Evolutionary conservation across 2,329 filamentous ascomycete species (phyloP).

Genomic region (Ramularia endophylla): DNA sequence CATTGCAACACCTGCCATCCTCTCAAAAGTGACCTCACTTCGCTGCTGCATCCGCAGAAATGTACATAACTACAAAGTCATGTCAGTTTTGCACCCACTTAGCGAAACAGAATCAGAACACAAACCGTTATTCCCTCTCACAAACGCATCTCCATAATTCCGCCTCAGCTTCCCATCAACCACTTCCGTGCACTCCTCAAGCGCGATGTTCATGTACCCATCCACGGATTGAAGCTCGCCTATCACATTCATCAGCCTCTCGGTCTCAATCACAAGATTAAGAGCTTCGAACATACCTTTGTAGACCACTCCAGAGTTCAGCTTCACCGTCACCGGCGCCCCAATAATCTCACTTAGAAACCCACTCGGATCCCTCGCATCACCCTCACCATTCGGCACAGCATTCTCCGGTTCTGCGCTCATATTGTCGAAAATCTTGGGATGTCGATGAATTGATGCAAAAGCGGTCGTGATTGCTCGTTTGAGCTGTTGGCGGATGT

Average conservation of each 20-base stretch:
- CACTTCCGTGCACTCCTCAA: conserved; percentile 91
- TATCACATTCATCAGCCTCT: conserved; percentile 34
- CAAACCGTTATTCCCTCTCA: conserved; percentile 89
- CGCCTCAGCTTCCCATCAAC: conserved; percentile 77
- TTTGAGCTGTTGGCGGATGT: too few relatives aligned
- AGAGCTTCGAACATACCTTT: conserved; percentile 58
- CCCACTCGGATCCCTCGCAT: conserved; percentile 86
- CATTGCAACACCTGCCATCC: too few relatives aligned
- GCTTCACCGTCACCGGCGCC: conserved; percentile 87
- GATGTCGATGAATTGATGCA: neutral
- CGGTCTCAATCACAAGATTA: conserved; percentile 1
- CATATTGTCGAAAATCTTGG: conserved; percentile 8
- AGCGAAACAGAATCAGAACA: neutral
- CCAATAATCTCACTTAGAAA: conserved; percentile 95
- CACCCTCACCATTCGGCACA: conserved; percentile 36
- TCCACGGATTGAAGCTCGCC: conserved; percentile 95
- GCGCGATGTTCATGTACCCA: conserved; percentile 99
- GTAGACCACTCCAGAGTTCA: conserved; percentile 98
- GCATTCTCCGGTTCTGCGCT: conserved; percentile 33
- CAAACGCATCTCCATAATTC: conserved; percentile 89
- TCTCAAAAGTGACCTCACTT: conserved; percentile 3
- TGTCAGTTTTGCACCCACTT: conserved; percentile 9
- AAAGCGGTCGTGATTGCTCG: neutral
- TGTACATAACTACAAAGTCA: conserved; percentile 58
- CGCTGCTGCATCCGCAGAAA: conserved; percentile 50